phyloP scores from a whole-genome alignment of 192 early-diverging fungal genomes.

The Diversispora eburnea region DNA sequence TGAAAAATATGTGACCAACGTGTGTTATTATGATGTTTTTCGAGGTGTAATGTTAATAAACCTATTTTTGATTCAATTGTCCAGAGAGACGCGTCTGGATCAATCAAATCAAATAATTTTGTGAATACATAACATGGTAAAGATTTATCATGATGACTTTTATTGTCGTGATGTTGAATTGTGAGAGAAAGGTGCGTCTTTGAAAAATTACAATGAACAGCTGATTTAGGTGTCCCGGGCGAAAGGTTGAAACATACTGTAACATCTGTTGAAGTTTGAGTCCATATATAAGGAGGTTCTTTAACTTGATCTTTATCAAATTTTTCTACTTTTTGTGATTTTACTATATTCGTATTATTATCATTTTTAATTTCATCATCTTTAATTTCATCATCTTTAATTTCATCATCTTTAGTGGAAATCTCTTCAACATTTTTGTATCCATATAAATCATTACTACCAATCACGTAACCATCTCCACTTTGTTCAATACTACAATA shows the following conservation, averaged over 20 bases:
- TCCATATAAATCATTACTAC: slow-evolving; percentile 31
- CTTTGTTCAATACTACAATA: slow-evolving; percentile 45
- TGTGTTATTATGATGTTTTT: slow-evolving; percentile 56
- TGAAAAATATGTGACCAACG: slow-evolving; percentile 69
- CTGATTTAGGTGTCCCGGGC: slow-evolving; percentile 43
- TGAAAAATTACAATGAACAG: slow-evolving; percentile 58
- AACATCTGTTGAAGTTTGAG: slow-evolving; percentile 60
- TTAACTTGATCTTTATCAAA: slow-evolving; percentile 3
- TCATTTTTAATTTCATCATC: slow-evolving; percentile 30
- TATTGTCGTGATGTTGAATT: slow-evolving; percentile 33
- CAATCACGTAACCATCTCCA: slow-evolving; percentile 43
- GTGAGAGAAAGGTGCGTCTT: slow-evolving; percentile 45
- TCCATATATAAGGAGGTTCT: slow-evolving; percentile 61
- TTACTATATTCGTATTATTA: slow-evolving; percentile 6
- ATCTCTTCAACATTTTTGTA: slow-evolving; percentile 31
- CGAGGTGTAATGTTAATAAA: slow-evolving; percentile 56
- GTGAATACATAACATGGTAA: slow-evolving; percentile 30
- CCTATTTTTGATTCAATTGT: slow-evolving; percentile 56
- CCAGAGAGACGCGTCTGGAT: slow-evolving; percentile 61
- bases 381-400: no score
- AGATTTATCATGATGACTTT: slow-evolving; percentile 7
- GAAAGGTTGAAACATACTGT: slow-evolving; percentile 62
- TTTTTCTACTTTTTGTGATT: not conserved
- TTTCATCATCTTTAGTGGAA: slow-evolving; percentile 23
- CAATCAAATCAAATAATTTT: slow-evolving; percentile 45